Percentiles rank a stretch among this genome's conserved stretches.
Conservation (phyloP, 73 alveolate genomes). For the Paramecium tetraurelia region DNA sequence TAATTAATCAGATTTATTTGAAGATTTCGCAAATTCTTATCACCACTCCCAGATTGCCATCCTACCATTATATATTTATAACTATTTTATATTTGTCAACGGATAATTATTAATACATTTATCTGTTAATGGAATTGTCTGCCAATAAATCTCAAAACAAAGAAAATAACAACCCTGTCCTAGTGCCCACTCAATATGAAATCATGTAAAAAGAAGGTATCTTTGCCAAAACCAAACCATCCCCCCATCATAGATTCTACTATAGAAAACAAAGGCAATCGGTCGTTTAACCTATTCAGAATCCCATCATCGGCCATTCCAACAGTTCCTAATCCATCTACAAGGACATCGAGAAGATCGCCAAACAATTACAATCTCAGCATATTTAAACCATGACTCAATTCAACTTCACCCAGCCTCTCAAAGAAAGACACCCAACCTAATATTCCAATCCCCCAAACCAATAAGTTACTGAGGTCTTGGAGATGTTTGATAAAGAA, state of each 20-base stretch:
- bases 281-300: background rate
- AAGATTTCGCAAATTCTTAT: background rate
- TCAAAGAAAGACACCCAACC: background rate
- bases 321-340: background rate
- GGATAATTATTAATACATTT: background rate
- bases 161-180: slow-evolving; percentile 16
- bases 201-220: slow-evolving; percentile 7
- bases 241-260: background rate
- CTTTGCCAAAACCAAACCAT: background rate
- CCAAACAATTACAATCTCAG: background rate
- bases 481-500: background rate
- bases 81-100: background rate
- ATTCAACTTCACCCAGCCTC: background rate
- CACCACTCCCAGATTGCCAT: background rate
- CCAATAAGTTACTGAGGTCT: background rate
- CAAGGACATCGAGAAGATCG: background rate
- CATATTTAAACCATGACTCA: background rate
- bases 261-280: background rate
- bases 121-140: slow-evolving; percentile 16
- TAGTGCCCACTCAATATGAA: background rate
- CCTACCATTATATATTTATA: background rate
- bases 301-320: background rate
- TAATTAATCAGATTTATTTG: background rate
- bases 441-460: background rate
- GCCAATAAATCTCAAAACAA: background rate